Evolutionary conservation across 2,329 filamentous ascomycete species (phyloP).

Genomic region (Magnaporthiopsis incrustans): DNA sequence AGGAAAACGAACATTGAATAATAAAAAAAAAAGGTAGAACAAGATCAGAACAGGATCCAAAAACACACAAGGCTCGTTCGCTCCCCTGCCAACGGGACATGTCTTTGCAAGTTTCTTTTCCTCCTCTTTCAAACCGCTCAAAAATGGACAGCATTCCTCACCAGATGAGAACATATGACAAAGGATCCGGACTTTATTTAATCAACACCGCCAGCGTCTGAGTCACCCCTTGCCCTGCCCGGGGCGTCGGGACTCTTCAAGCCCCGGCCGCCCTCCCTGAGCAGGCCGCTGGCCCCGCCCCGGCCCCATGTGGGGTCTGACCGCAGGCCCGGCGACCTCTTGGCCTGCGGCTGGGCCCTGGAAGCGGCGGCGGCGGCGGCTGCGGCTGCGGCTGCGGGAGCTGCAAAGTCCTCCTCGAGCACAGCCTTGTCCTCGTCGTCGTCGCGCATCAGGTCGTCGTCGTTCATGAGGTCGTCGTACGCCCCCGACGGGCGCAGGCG

Average conservation of each 20-base stretch:
- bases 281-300: constrained; percentile 24
- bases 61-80: background rate
- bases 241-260: background rate
- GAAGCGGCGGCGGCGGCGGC: constrained; percentile 7
- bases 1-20: background rate
- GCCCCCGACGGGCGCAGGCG: constrained; percentile 37
- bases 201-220: constrained; percentile 5
- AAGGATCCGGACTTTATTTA: background rate
- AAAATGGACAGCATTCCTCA: background rate
- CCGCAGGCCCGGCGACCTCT: background rate
- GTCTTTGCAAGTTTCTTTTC: background rate
- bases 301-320: constrained; percentile 21
- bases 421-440: constrained; percentile 19
- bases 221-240: background rate
- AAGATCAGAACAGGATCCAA: background rate
- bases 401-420: constrained; percentile 27
- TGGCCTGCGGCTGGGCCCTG: background rate
- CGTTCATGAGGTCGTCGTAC: constrained; percentile 31
- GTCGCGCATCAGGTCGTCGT: constrained; percentile 29
- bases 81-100: background rate
- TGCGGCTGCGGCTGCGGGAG: constrained; percentile 26
- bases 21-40: background rate
- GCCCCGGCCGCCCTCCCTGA: constrained; percentile 12
- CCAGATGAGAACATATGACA: background rate
- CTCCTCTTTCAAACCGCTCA: background rate